Percentiles rank a stretch among this genome's conserved stretches.
Evolutionary conservation across 78 protist species (phyloP).

Genomic region (Capsaspora owczarzaki): DNA sequence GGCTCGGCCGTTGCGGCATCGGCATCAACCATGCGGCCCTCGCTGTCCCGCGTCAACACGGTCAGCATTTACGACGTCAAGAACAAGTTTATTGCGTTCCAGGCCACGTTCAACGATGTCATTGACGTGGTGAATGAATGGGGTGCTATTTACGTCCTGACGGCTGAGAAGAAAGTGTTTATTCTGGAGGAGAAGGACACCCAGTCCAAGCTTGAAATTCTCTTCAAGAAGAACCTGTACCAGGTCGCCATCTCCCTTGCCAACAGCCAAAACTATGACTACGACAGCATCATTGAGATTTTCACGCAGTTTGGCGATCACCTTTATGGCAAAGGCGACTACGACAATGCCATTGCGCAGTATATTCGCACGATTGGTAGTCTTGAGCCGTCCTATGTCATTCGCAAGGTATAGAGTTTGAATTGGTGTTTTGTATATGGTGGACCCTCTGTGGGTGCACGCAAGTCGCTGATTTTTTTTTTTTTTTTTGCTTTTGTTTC

Average conservation of each 20-base stretch:
- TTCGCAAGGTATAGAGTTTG: conserved; percentile 49
- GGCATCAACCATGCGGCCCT: background rate
- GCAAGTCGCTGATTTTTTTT: background rate
- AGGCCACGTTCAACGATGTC: conserved; percentile 39
- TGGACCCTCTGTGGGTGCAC: background rate
- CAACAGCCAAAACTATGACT: conserved; percentile 47
- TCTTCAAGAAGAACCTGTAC: conserved; percentile 77
- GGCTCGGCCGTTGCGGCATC: too few species aligned
- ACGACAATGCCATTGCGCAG: conserved; percentile 81
- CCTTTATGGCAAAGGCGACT: conserved; percentile 73
- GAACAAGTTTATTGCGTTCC: conserved; percentile 65
- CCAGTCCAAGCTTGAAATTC: conserved; percentile 84
- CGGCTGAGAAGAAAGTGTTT: conserved; percentile 37
- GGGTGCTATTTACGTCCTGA: conserved; percentile 67
- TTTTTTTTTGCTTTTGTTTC: background rate
- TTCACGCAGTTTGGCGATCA: conserved; percentile 85
- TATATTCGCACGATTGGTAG: conserved; percentile 84
- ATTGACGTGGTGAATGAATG: conserved; percentile 63
- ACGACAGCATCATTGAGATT: conserved; percentile 52
- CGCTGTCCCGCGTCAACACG: background rate
- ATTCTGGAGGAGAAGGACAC: conserved; percentile 81
- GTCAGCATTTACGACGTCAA: conserved; percentile 69
- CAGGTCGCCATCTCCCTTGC: conserved; percentile 78
- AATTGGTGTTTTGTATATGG: background rate
- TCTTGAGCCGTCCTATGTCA: conserved; percentile 93